Base-by-base conservation (phyloP, 2,329 filamentous ascomycete species). In the Botrytis pseudocinerea region DNA sequence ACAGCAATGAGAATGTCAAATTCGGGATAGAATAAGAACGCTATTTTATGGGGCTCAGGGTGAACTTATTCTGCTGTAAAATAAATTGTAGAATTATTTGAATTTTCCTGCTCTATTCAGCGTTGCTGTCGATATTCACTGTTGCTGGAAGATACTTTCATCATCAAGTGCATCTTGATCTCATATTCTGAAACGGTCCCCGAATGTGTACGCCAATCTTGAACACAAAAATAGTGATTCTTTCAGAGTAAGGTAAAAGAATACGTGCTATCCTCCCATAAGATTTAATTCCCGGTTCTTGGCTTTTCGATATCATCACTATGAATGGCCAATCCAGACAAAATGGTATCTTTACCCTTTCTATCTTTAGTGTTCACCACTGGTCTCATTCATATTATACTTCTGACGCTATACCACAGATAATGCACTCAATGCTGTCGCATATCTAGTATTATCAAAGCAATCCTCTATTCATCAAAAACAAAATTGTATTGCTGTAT, bases 391-490 rank as follows among this genome's bases (percentile, higher is more conserved):
- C 25, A n/a, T 5, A 54, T 16, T n/a, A 54, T 2, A 7, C 12
- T 28, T n/a, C 14, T 7, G 2, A n/a, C 22, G 12, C 25, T 0
- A 0, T 16, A 12, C 6, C 16, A 22, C 0, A 25, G 2, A 4
- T n/a, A 9, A 40, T n/a, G 6, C 14, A 2, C 4, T 22, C 5
- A 38, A 25, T 14, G 3, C 8, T 2, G 14, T 61, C 40, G 22
- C 2, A 4, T n/a, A 5, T 7, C 38, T 4, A 60, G 4, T 18
- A 38, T 20, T 12, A 25, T 60, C 5, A 14, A 38, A 60, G 10
- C 2, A 25, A 25, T 38, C 48, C n/a, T 8, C 57, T 25, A 25
- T 6, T 14, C 0, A 59, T 57, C 25, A 14, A 57, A 28, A 57
- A 12, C 6, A 28, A 14, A 28, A 14, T 0, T 7, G 14, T 16